Evolutionary conservation across 805 yeast genomes (phyloP).

Genomic region (Starmerella sirachaensis): DNA sequence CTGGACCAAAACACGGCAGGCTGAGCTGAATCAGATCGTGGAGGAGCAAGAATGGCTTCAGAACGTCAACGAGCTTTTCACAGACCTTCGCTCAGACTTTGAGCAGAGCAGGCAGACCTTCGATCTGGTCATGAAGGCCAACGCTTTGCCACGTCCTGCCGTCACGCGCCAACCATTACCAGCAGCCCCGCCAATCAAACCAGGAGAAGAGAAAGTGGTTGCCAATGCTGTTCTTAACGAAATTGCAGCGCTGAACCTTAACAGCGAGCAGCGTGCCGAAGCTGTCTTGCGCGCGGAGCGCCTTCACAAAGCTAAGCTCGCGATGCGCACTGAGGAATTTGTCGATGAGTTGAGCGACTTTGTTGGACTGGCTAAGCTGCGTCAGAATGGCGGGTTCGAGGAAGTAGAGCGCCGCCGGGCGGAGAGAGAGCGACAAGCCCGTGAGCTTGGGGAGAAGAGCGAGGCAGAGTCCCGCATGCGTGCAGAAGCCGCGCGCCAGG

Average conservation of each 20-base stretch:
- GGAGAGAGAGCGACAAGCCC: constrained; percentile 51
- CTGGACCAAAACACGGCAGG: constrained; percentile 89
- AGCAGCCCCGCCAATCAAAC: constrained; percentile 28
- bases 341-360: constrained; percentile 77
- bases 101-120: constrained; percentile 72
- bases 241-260: constrained; percentile 66
- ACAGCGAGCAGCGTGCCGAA: constrained; percentile 72
- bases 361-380: constrained; percentile 65
- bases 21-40: constrained; percentile 76
- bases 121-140: constrained; percentile 40
- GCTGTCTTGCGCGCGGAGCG: constrained; percentile 85
- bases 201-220: constrained; percentile 15
- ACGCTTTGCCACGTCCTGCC: constrained; percentile 7
- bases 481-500: constrained; percentile 17
- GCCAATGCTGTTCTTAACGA: constrained; percentile 56
- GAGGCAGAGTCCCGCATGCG: constrained; percentile 24
- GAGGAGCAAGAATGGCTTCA: constrained; percentile 90
- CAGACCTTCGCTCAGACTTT: constrained; percentile 70
- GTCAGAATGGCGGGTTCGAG: constrained; percentile 79
- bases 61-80: constrained; percentile 73
- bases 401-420: constrained; percentile 64
- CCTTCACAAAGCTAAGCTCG: constrained; percentile 58
- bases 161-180: constrained; percentile 27
- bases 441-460: constrained; percentile 33
- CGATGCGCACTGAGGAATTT: constrained; percentile 50